These are phyloP conservation scores for Gillenia trifoliata DNA, from an alignment of 306 rosid species.

Conservation along the genomic window DNA sequence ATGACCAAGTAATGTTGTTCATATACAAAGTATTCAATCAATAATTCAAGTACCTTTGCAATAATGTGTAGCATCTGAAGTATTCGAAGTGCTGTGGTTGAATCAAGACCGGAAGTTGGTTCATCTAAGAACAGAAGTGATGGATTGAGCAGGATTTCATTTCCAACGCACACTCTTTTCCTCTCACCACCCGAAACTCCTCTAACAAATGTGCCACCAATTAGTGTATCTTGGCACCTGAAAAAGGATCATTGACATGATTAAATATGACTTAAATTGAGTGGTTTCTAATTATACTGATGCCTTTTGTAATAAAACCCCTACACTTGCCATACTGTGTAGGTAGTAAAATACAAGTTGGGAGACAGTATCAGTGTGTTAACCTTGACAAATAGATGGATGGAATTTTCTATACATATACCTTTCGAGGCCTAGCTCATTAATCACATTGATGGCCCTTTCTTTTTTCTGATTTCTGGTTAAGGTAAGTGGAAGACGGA, in stretches of 20 bases:
- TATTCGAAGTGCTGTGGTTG: slow-evolving; percentile 35
- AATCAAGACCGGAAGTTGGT: slow-evolving; percentile 71
- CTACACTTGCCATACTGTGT: no score
- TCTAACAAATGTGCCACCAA: slow-evolving; percentile 43
- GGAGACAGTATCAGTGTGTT: no score
- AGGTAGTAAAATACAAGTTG: no score
- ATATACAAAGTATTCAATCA: slow-evolving; percentile 28
- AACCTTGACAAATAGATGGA: neutral
- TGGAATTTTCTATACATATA: neutral
- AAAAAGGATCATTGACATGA: neutral
- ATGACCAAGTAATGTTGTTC: slow-evolving; percentile 21
- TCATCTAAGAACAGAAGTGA: slow-evolving; percentile 62
- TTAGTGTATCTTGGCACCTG: slow-evolving; percentile 43
- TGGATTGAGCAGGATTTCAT: slow-evolving; percentile 52
- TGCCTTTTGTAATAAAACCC: no score
- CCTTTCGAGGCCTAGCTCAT: slow-evolving; percentile 46
- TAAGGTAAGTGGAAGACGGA: slow-evolving; percentile 48
- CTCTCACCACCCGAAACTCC: slow-evolving; percentile 61
- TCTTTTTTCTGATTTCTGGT: slow-evolving; percentile 50
- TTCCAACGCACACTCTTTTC: slow-evolving; percentile 64
- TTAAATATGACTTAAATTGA: no score
- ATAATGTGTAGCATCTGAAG: slow-evolving; percentile 14
- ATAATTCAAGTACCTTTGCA: slow-evolving; percentile 2
- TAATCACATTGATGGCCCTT: slow-evolving; percentile 35
- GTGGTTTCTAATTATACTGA: no score